Percentiles rank a stretch among this genome's conserved stretches.
These are phyloP conservation scores for Artemisia argyi DNA, from an alignment of 129 eudicot species.

Conservation along the genomic window DNA sequence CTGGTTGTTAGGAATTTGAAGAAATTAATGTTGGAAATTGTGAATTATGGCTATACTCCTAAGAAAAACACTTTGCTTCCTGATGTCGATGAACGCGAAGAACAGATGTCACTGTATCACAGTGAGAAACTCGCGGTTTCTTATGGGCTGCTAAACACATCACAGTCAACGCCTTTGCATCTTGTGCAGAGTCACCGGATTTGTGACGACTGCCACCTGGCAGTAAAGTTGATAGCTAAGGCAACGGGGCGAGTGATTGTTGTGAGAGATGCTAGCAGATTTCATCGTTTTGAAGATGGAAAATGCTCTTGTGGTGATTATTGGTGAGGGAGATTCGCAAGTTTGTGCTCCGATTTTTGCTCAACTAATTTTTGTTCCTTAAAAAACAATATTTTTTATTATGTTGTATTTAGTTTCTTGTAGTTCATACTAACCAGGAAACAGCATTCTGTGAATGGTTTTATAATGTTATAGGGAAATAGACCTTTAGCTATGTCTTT, in stretches of 20 bases:
- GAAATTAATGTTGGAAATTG: conserved; percentile 44
- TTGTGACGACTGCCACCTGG: conserved; percentile 77
- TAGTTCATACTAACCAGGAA: conserved; percentile 14
- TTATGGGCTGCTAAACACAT: conserved; percentile 63
- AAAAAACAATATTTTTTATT: not conserved
- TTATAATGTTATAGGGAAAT: not conserved
- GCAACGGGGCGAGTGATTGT: conserved; percentile 57
- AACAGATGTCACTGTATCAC: conserved; percentile 50
- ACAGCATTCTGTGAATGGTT: conserved; percentile 7
- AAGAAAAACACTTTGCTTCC: conserved; percentile 63
- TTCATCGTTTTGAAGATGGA: conserved; percentile 69
- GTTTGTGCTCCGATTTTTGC: conserved; percentile 12
- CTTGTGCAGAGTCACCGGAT: conserved; percentile 88
- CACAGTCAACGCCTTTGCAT: conserved; percentile 50
- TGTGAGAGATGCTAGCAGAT: conserved; percentile 84
- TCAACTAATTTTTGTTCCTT: conserved; percentile 4
- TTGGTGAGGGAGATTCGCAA: conserved; percentile 52
- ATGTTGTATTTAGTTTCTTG: conserved; percentile 9
- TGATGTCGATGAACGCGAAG: conserved; percentile 79
- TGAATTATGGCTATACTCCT: conserved; percentile 55
- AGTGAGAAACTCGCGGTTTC: conserved; percentile 83
- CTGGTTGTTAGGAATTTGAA: conserved; percentile 54
- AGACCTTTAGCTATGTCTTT: not conserved
- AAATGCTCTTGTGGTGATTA: conserved; percentile 92
- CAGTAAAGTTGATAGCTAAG: conserved; percentile 59